Evolutionary conservation across 345 rosid species (phyloP).

Genomic region (Moricandia arvensis): DNA sequence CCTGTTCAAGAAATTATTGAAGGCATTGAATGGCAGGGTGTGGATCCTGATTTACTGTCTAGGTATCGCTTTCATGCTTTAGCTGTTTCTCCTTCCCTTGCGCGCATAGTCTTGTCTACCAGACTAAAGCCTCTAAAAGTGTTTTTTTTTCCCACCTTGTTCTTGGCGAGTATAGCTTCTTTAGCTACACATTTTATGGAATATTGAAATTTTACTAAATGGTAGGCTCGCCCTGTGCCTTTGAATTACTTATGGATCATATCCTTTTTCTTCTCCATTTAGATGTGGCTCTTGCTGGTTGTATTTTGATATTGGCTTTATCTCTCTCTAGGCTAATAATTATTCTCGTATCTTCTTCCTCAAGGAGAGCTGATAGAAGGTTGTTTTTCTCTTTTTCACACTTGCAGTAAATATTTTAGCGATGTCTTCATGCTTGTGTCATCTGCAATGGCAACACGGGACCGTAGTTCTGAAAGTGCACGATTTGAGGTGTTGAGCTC

Average conservation of each 20-base stretch:
- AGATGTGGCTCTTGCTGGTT: constrained; percentile 19
- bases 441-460: constrained; percentile 88
- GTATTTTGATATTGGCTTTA: constrained; percentile 1
- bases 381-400: constrained; percentile 4
- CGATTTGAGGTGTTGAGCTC: constrained; percentile 85
- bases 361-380: constrained; percentile 21
- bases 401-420: constrained; percentile 87
- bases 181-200: constrained; percentile 15
- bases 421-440: constrained; percentile 80
- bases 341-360: constrained; percentile 8
- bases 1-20: constrained; percentile 77
- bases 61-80: constrained; percentile 52
- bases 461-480: constrained; percentile 93
- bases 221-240: constrained; percentile 7
- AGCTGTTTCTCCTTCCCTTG: constrained; percentile 11
- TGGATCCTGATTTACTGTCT: constrained; percentile 84
- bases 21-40: constrained; percentile 72
- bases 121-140: neutral
- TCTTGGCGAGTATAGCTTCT: constrained; percentile 16
- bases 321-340: constrained; percentile 5
- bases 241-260: neutral
- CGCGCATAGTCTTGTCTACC: neutral
- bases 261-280: constrained; percentile 2
- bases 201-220: neutral
- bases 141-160: constrained; percentile 4